Percentiles rank a stretch among this genome's conserved stretches.
phyloP scores from a whole-genome alignment of 306 rosid genomes.

The peach (Prunus persica) region DNA sequence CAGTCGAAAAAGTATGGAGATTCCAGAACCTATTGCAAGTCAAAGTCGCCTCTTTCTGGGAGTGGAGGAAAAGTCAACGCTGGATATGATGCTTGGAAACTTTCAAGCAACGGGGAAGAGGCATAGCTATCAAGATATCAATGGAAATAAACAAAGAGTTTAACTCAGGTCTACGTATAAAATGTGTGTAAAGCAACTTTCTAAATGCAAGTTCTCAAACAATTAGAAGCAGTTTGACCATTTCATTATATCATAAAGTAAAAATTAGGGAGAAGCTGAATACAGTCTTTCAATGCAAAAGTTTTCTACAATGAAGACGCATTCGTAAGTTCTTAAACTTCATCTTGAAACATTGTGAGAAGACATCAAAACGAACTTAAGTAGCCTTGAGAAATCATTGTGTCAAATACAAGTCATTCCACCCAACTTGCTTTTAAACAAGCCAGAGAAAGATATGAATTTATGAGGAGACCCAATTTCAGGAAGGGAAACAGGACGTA shows the following conservation, averaged over 20 bases:
- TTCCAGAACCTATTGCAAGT: too few species aligned
- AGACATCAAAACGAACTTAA: too few species aligned
- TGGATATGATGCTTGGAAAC: slow-evolving; percentile 67
- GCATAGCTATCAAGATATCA: slow-evolving; percentile 14
- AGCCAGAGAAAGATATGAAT: background rate
- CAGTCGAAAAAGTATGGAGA: too few species aligned
- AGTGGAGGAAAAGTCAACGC: slow-evolving; percentile 48
- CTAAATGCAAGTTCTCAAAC: background rate
- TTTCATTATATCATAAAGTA: background rate
- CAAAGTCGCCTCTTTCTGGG: too few species aligned
- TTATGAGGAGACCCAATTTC: background rate
- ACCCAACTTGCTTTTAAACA: background rate
- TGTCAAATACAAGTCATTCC: too few species aligned
- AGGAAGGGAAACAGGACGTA: background rate
- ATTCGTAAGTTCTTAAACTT: background rate
- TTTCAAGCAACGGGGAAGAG: slow-evolving; percentile 58
- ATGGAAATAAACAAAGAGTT: background rate
- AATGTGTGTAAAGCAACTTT: background rate
- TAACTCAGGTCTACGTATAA: background rate
- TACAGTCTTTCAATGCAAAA: too few species aligned
- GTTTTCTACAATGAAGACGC: background rate
- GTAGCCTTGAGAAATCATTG: too few species aligned
- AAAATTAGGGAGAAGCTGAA: background rate
- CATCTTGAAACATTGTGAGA: too few species aligned
- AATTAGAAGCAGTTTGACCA: background rate